These are phyloP conservation scores for Pythium guiyangense DNA, from an alignment of 352 stramenopile species.

Conservation along the genomic window DNA sequence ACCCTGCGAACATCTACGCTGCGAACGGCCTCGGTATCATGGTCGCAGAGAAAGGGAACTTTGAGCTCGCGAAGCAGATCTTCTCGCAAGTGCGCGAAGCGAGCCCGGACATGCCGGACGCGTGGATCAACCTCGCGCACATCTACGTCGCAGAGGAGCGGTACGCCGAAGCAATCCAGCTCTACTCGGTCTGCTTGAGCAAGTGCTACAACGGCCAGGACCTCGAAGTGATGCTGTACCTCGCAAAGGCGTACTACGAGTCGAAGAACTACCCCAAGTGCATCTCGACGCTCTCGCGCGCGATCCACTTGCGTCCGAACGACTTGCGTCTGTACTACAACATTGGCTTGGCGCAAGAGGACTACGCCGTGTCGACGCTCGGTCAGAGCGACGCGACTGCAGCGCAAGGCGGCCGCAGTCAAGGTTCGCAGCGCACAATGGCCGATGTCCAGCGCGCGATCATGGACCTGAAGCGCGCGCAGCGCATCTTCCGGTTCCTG, in stretches of 20 bases:
- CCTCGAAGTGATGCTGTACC: slow-evolving; percentile 69
- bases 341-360: slow-evolving; percentile 79
- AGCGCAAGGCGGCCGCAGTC: slow-evolving; percentile 22
- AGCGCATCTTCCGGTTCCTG: slow-evolving; percentile 82
- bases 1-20: slow-evolving; percentile 94
- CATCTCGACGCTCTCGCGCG: slow-evolving; percentile 76
- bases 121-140: slow-evolving; percentile 96
- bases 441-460: slow-evolving; percentile 87
- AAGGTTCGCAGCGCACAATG: slow-evolving; percentile 71
- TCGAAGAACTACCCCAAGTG: slow-evolving; percentile 87
- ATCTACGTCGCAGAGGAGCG: slow-evolving; percentile 96
- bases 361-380: slow-evolving; percentile 81
- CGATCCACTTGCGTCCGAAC: slow-evolving; percentile 72
- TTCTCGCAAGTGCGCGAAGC: slow-evolving; percentile 96
- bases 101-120: slow-evolving; percentile 93
- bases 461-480: slow-evolving; percentile 75
- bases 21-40: slow-evolving; percentile 97
- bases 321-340: slow-evolving; percentile 87
- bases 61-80: slow-evolving; percentile 95
- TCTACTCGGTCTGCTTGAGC: slow-evolving; percentile 91
- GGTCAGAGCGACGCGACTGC: slow-evolving; percentile 54
- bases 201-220: slow-evolving; percentile 90
- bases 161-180: slow-evolving; percentile 93
- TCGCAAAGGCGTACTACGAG: slow-evolving; percentile 89
- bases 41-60: slow-evolving; percentile 96